Evolutionary conservation across 768 basidiomycete species (phyloP).

Genomic region (Cyclocybe cylindracea): DNA sequence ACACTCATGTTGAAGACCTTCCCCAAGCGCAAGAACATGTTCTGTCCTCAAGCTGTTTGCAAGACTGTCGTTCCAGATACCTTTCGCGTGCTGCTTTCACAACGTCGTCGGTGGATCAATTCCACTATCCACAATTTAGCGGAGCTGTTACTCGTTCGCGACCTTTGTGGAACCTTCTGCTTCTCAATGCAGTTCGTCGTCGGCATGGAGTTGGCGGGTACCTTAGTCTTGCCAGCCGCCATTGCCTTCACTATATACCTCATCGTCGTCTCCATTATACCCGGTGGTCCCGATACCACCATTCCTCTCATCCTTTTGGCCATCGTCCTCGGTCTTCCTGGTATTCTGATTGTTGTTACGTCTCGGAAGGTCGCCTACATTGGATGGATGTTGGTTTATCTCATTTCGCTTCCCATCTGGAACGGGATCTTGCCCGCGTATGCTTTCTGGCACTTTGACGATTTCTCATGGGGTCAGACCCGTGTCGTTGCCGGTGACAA

Average conservation of each 20-base stretch:
- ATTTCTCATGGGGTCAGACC: constrained; percentile 98
- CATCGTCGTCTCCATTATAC: constrained; percentile 85
- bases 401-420: constrained; percentile 93
- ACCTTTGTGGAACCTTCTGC: constrained; percentile 99
- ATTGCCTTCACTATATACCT: constrained; percentile 97
- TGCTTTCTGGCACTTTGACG: constrained; percentile 99
- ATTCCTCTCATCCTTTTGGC: constrained; percentile 92
- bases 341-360: constrained; percentile 93
- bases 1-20: constrained; percentile 98
- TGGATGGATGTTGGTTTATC: constrained; percentile 96
- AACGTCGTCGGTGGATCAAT: constrained; percentile 99
- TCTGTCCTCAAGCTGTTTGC: constrained; percentile 98
- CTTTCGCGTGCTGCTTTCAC: constrained; percentile 89
- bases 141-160: constrained; percentile 92
- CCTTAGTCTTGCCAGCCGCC: constrained; percentile 94
- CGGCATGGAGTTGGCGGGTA: constrained; percentile 97
- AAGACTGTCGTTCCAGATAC: constrained; percentile 99
- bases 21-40: constrained; percentile 99
- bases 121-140: constrained; percentile 97
- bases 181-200: constrained; percentile 99
- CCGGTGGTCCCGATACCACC: constrained; percentile 72
- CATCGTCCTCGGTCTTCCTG: constrained; percentile 94
- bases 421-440: constrained; percentile 95
- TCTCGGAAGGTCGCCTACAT: constrained; percentile 92
- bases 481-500: constrained; percentile 78